Evolutionary conservation across 2,329 filamentous ascomycete species (phyloP).

Genomic region (Scolecobasidium constrictum): DNA sequence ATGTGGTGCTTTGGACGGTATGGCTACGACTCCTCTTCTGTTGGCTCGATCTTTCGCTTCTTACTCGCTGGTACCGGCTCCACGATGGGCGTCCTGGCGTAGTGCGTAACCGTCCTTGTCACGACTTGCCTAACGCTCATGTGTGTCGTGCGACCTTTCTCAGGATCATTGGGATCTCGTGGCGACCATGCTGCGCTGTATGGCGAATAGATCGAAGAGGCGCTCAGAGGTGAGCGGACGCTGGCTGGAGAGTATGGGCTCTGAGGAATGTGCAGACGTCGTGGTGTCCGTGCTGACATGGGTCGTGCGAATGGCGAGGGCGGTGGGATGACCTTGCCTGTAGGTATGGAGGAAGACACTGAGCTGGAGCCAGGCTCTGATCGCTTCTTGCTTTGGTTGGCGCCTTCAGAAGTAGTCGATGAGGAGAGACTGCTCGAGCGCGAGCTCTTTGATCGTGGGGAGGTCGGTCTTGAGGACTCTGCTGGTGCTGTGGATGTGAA

Average conservation of each 20-base stretch:
- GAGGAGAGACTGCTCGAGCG: slow-evolving; percentile 26
- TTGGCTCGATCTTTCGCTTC: slow-evolving; percentile 58
- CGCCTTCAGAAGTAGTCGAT: slow-evolving; percentile 13
- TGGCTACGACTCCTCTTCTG: background rate
- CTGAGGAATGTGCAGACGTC: slow-evolving; percentile 64
- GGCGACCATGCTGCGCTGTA: slow-evolving; percentile 64
- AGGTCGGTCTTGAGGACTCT: slow-evolving; percentile 23
- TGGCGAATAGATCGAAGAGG: slow-evolving; percentile 53
- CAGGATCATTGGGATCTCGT: slow-evolving; percentile 67
- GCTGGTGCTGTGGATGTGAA: slow-evolving; percentile 2
- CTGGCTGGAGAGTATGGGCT: slow-evolving; percentile 57
- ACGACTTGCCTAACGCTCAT: slow-evolving; percentile 77
- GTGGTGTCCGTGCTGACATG: slow-evolving; percentile 48
- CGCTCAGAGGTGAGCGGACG: slow-evolving; percentile 58
- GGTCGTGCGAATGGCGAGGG: slow-evolving; percentile 51
- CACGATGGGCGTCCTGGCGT: slow-evolving; percentile 42
- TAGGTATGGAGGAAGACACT: too few species aligned
- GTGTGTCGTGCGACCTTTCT: slow-evolving; percentile 53
- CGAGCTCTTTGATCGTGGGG: slow-evolving; percentile 16
- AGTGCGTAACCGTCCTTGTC: slow-evolving; percentile 89
- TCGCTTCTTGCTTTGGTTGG: slow-evolving; percentile 4
- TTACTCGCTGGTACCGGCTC: slow-evolving; percentile 88
- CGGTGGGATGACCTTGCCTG: slow-evolving; percentile 27
- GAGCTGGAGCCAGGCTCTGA: slow-evolving; percentile 7
- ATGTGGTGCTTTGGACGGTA: too few species aligned